Evolutionary conservation across 2,329 filamentous ascomycete genomes (phyloP), one percentile per base, ranked within the genome.

Genomic region (Onygenales sp.): DNA sequence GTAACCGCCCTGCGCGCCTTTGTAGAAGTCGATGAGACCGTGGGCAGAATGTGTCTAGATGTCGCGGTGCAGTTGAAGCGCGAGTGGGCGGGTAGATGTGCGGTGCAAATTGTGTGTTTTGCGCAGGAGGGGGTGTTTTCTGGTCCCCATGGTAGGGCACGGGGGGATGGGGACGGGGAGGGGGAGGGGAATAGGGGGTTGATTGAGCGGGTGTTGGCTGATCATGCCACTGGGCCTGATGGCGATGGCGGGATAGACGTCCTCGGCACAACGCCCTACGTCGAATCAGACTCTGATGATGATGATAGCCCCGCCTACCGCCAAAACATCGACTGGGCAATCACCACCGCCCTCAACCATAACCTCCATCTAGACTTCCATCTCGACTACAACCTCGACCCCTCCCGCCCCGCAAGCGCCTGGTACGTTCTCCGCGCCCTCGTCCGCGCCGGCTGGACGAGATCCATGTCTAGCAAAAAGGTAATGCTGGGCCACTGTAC

Each of bases 1-100:
- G 85, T 88, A 2, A 86, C 84, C 0, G 77, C 80, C 17, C 82
- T 87, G 74, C 77, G 85, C 56, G 82, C 83, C 2, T 88, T 88
- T 63, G 83, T 87, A 47, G 85, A 88, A 67, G 75, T 88, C 1
- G 85, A 88, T 64, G 74, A 77, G 42, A 77, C 79, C 7, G 83
- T 87, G 1, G 69, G 73, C 4, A 67, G 77, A 52, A 79, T 75
- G 55, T 84, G 81, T 59, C 65, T 85, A 3, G 71, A 78, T 42
- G 79, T 78, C 2, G 84, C 81, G 0, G 62, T 83, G 31, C 68
- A 67, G 34, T 70, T 88, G 46, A 83, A 83, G 65, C 60, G 71
- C 2, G 69, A 77, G 51, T 84, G 80, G 63, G 62, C 66, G 9
- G 70, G 75, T 17, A 67, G 72, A 6, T 80, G 84, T 56, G 69